Base-by-base conservation (phyloP, 495 filamentous ascomycete species). In the Neurospora sp. region DNA sequence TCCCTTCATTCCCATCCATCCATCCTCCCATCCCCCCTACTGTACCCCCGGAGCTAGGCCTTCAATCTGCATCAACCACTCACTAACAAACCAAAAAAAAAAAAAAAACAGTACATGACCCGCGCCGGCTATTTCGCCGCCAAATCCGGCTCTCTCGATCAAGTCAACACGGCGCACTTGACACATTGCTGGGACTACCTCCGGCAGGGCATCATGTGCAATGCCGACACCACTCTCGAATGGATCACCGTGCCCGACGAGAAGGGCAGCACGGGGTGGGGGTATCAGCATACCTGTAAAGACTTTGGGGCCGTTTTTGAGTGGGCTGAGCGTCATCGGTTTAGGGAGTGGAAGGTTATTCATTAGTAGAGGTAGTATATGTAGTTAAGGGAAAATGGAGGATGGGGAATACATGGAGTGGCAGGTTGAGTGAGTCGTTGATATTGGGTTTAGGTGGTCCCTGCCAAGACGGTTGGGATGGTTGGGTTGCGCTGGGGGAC, bases 101-200 rank as follows among this genome's bases (percentile, higher is more conserved):
- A n/a, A n/a, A n/a, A n/a, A n/a, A n/a, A 48, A 20, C 0, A 71
- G 70, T 71, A 71, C 31, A 71, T 71, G 70, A 71, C 70, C 41
- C 70, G 70, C 7, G 70, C 70, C 0, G 70, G 70, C 27, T 71
- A 71, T 8, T 71, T 71, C 20, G 70, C 70, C 14, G 70, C 70
- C 70, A 68, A 46, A 39, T 71, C 70, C 39, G 70, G 70, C 22
- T 31, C 22, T 16, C 31, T 71, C 6, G 70, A 71, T 27, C 41
- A 71, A 12, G 5, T 71, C 41, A 71, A 71, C 70, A 46, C 44
- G 6, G 8, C 70, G 0, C 75, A 40, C 81, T 78, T 75, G 27
- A 53, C 35, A 1, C 76, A 77, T 68, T 77, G 76, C 71, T 59
- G 75, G 27, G 76, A 77, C 53, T 73, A 76, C 14, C 66, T 77